Evolutionary conservation across 1,284 basidiomycete genomes (phyloP), one percentile per base, ranked within the genome.

Genomic region (Pseudozyma pruni): DNA sequence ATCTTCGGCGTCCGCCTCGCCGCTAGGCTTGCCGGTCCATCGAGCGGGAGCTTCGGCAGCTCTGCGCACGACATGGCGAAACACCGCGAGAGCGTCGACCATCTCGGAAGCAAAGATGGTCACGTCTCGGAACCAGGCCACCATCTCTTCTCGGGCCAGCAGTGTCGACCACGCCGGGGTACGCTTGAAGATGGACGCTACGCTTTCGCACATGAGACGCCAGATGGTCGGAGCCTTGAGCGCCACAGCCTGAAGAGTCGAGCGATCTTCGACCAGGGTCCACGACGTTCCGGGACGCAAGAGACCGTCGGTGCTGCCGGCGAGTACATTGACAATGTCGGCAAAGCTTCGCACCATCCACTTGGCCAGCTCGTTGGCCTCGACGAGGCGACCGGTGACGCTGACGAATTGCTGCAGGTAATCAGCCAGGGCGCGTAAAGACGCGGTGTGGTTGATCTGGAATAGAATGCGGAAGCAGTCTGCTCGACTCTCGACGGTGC

Each of bases 71-170:
- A 72, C 54, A 29, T 63, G 39, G 29, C 71, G 74, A n/a, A 79
- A 59, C 8, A 71, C 60, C 10, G 57, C 46, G 5, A 76, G 47
- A 10, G 75, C 64, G 35, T 81, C 77, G 31, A 79, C 74, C 74
- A 79, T 69, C 39, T 80, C 79, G 17, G 68, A 67, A 2, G 78
- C 78, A 43, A 81, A 76, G 45, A 75, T 63, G 39, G 72, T 76
- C 16, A 82, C 79, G 40, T 78, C 76, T 16, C 79, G 71, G 40
- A 82, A 77, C 76, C 79, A 82, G 6, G 78, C 72, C 10, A 80
- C 68, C 59, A 82, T 71, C 49, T 76, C 75, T 19, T 72, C 63
- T 8, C 71, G 45, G 8, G 67, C 59, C 2, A 76, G 54, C 52
- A 72, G 49, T 1, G 55, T 67, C 16, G 78, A 73, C 80, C 80